Evolutionary conservation across 306 rosid genomes (phyloP).

Genomic region (Dalbergia cochinchinensis): DNA sequence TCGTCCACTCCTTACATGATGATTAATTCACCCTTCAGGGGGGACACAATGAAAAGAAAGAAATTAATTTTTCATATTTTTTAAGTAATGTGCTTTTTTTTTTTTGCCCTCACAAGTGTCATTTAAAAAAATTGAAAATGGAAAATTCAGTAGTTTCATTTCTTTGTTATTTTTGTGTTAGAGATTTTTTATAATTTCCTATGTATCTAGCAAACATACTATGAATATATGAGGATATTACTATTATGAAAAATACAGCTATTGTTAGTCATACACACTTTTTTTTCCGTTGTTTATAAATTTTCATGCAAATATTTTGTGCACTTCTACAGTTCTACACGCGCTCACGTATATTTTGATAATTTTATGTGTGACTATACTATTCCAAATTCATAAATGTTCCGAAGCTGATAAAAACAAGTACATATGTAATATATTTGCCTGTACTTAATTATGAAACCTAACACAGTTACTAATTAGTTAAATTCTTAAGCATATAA

Average conservation of each 20-base stretch:
- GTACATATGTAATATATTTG: too few relatives aligned
- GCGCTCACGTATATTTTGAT: background rate
- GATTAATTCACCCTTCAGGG: conserved; percentile 4
- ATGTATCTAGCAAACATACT: background rate
- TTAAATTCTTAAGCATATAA: too few relatives aligned
- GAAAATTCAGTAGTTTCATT: background rate
- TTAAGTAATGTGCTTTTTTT: background rate
- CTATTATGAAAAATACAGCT: background rate
- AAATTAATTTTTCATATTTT: background rate
- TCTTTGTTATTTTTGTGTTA: background rate
- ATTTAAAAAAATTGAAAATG: background rate
- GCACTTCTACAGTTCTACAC: background rate
- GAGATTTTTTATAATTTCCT: background rate
- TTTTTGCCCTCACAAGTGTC: background rate
- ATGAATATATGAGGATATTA: too few relatives aligned
- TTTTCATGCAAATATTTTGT: background rate
- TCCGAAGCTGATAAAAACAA: background rate
- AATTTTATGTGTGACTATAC: background rate
- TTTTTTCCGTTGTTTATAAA: too few relatives aligned
- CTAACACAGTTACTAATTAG: too few relatives aligned
- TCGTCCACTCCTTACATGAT: conserved; percentile 19
- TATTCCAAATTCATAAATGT: too few relatives aligned
- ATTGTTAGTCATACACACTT: background rate
- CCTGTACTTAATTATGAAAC: too few relatives aligned
- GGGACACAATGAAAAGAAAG: background rate